A percentile compares a stretch with the other conserved stretches of the same genome.
Conservation (phyloP, 2,329 filamentous ascomycete genomes). For the Apiospora pterosperma region DNA sequence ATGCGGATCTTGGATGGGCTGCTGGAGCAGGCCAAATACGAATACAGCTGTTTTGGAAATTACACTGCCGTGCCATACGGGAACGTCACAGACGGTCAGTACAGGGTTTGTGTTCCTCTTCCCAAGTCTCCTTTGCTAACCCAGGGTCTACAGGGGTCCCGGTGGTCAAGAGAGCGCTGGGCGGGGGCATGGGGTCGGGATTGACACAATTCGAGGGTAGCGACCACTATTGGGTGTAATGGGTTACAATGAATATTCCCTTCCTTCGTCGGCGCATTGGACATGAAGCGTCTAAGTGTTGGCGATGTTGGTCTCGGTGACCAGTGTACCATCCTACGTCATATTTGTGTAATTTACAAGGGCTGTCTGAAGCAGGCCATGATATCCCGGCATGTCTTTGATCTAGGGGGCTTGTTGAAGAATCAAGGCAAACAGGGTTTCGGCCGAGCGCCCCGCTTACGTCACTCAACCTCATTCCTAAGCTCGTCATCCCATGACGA, state of each 20-base stretch:
- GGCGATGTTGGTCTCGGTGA: too few species aligned
- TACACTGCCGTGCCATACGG: constrained; percentile 25
- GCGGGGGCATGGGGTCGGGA: constrained; percentile 4
- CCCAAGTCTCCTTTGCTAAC: neutral
- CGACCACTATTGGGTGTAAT: constrained; percentile 1
- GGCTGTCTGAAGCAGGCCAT: neutral
- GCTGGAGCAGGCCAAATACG: constrained; percentile 55
- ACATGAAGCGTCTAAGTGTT: neutral
- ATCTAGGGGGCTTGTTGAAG: neutral
- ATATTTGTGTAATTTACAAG: neutral
- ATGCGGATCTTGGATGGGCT: constrained; percentile 58
- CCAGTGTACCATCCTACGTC: neutral
- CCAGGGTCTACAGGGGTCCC: neutral
- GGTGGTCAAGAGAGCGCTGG: constrained; percentile 2
- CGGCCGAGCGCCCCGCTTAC: neutral
- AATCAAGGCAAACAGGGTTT: neutral
- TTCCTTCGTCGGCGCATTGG: neutral
- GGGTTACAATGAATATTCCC: too few species aligned
- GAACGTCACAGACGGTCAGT: constrained; percentile 3
- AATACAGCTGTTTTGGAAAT: constrained; percentile 64
- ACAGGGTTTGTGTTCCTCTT: neutral
- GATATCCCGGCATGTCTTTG: too few species aligned
- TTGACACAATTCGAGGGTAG: neutral
- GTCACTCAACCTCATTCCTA: neutral
- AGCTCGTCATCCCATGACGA: neutral